phyloP scores from a whole-genome alignment of 2,329 filamentous ascomycete genomes.

The Metarhizium brunneum region DNA sequence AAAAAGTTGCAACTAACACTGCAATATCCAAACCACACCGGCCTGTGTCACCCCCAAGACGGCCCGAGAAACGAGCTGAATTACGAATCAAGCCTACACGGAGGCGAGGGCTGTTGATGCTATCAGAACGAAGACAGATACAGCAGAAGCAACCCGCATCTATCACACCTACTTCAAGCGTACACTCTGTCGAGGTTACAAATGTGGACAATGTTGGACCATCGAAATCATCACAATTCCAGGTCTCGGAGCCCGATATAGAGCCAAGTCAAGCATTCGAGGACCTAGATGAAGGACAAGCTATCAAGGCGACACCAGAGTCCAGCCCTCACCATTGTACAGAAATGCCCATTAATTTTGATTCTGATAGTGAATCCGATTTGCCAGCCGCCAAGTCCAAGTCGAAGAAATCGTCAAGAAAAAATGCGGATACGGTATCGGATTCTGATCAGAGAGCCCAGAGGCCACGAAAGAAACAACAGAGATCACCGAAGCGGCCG shows the following conservation, averaged over 20 bases:
- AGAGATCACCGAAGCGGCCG: background rate
- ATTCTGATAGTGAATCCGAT: background rate
- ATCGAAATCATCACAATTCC: background rate
- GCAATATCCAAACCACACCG: background rate
- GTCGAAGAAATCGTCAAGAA: background rate
- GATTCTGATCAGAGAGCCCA: background rate
- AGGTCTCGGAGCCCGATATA: background rate
- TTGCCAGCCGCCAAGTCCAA: background rate
- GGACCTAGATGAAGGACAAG: background rate
- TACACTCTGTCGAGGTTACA: accelerated
- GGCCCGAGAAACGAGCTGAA: constrained; percentile 28
- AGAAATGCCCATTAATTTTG: background rate
- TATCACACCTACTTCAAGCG: background rate
- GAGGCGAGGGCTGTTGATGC: constrained; percentile 38
- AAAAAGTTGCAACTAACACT: background rate
- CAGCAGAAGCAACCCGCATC: background rate
- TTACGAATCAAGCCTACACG: constrained; percentile 37
- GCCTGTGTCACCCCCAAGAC: background rate
- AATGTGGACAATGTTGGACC: background rate
- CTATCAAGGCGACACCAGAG: background rate
- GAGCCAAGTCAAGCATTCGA: background rate
- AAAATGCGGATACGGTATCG: background rate
- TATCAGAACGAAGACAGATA: constrained; percentile 25
- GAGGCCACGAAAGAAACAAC: background rate
- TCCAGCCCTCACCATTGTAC: background rate